Evolutionary conservation across 2,329 filamentous ascomycete species (phyloP).

Genomic region (Ceratocystis huliohia): DNA sequence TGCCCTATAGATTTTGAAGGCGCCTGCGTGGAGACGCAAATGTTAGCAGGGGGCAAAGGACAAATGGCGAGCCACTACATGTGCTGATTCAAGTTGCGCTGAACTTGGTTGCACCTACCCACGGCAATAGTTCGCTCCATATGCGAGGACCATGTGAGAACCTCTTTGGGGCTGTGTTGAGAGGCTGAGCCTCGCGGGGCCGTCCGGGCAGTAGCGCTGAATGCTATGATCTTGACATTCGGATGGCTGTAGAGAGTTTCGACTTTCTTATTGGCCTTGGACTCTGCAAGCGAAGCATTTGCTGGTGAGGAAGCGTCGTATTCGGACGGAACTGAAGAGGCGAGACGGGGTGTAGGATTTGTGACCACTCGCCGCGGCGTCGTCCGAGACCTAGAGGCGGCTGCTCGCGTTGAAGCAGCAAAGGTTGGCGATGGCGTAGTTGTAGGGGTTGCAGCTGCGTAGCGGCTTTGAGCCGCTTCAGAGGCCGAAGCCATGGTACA

Average conservation of each 20-base stretch:
- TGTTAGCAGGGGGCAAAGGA: background rate
- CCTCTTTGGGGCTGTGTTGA: conserved; percentile 38
- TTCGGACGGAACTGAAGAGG: conserved; percentile 9
- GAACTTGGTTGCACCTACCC: conserved; percentile 36
- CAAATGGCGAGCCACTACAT: background rate
- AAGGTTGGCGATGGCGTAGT: conserved; percentile 12
- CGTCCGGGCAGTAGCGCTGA: conserved; percentile 32
- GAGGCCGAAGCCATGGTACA: conserved; percentile 13
- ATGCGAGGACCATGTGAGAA: conserved; percentile 60
- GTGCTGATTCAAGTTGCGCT: background rate
- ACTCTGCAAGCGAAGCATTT: conserved; percentile 11
- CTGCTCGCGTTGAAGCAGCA: conserved; percentile 18
- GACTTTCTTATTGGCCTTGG: conserved; percentile 28
- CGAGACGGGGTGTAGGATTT: conserved; percentile 16
- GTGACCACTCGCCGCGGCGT: conserved; percentile 19
- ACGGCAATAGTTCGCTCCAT: conserved; percentile 71
- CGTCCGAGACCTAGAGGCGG: conserved; percentile 11
- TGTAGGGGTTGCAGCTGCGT: conserved; percentile 14
- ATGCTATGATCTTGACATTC: conserved; percentile 53
- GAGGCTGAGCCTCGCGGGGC: conserved; percentile 25
- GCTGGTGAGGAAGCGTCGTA: conserved; percentile 15
- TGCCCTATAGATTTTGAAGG: conserved; percentile 72
- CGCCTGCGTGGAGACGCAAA: conserved; percentile 35
- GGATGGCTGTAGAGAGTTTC: conserved; percentile 66
- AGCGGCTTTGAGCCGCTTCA: conserved; percentile 16